Base-by-base conservation (phyloP, 192 early-diverging fungal genomes). In the Pecoramyces ruminantium region DNA sequence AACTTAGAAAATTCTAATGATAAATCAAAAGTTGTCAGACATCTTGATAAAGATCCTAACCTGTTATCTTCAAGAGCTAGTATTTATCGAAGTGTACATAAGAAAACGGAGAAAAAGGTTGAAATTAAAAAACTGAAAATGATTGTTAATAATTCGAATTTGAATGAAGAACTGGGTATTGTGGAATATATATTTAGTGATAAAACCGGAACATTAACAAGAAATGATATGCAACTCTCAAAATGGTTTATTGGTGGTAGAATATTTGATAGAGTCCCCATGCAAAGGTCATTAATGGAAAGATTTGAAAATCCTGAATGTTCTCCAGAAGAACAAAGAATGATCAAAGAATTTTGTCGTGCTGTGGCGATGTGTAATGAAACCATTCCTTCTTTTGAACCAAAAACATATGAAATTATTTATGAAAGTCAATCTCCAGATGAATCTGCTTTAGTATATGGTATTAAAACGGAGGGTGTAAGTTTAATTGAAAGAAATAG, bases 361-460 rank as follows among this genome's bases (percentile, higher is more conserved):
- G 80, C 80, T 18, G 25, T 81, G 4, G 77, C 77, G 6, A 34
- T 81, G 28, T 39, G 42, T 29, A 77, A 81, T 38, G 81, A 81
- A 25, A 87, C 87, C 11, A 88, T 90, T 77, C 89, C 89, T 15
- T 86, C 89, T 25, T 29, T 85, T 29, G 85, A 87, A 82, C 85
- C 87, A 27, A 79, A 78, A 30, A 82, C 85, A 3, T 80, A 79
- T 6, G 81, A 67, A 29, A 91, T 91, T 30, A 87, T 91, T n/a
- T 96, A 95, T 83, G 92, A 93, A 85, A 92, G 92, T n/a, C 93
- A 95, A 80, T 93, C 92, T 5, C 94, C 94, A 28, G 94, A 96
- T 80, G 94, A 96, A 81, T 89, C 93, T 30, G 94, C 94, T 18
- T 85, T 96, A 79, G 94, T 96, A 30, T 84, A 88, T 38, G 93